phyloP scores from a whole-genome alignment of 306 rosid genomes.

The Rosa multiflora region DNA sequence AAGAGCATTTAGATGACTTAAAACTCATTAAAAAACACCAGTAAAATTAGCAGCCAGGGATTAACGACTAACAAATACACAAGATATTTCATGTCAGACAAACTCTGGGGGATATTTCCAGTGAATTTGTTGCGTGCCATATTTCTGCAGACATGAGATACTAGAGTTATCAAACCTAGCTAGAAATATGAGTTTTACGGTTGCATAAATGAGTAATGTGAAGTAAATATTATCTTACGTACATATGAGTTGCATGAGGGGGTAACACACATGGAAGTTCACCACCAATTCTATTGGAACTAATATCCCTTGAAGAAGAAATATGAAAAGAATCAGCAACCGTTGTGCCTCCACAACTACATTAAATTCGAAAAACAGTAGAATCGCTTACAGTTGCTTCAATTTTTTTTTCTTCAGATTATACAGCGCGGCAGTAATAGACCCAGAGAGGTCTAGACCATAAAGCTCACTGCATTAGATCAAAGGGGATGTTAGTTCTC shows the following conservation, averaged over 20 bases:
- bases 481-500: conserved; percentile 14
- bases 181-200: conserved; percentile 5
- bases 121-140: conserved; percentile 69
- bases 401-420: conserved; percentile 49
- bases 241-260: no score
- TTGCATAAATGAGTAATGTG: neutral
- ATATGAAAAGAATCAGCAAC: conserved; percentile 20
- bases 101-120: conserved; percentile 57
- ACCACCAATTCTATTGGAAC: conserved; percentile 67
- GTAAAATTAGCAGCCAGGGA: conserved; percentile 8
- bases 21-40: neutral
- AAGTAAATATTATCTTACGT: conserved; percentile 8
- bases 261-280: conserved; percentile 59
- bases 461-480: conserved; percentile 53
- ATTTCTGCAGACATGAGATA: conserved; percentile 40
- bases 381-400: conserved; percentile 62
- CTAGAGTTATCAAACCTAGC: neutral
- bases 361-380: neutral
- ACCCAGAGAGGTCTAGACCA: conserved; percentile 71
- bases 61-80: conserved; percentile 65
- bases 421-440: conserved; percentile 57
- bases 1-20: neutral
- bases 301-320: conserved; percentile 63
- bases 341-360: neutral
- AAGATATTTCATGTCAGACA: conserved; percentile 56